Conservation (phyloP, 371 early-diverging fungal genomes). For the Racocetra persica region DNA sequence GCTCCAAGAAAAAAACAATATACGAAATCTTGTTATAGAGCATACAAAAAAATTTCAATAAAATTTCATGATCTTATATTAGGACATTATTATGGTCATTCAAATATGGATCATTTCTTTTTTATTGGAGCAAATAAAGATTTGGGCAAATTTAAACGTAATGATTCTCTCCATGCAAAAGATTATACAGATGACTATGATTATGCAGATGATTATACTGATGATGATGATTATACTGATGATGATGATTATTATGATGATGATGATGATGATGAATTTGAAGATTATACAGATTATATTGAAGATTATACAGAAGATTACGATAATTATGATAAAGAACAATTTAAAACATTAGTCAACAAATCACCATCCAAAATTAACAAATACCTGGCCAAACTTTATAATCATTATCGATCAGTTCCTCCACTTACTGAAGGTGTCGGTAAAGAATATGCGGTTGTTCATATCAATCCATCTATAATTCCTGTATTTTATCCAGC, state of each 20-base stretch:
- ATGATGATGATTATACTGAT: background rate
- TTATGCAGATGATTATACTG: slow-evolving; percentile 39
- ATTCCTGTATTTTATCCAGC: slow-evolving; percentile 79
- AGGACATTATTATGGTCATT: slow-evolving; percentile 82
- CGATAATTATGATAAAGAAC: background rate
- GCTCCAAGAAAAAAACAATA: slow-evolving; percentile 75
- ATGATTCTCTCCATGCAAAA: too few relatives aligned
- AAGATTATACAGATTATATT: background rate
- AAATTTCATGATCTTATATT: slow-evolving; percentile 67
- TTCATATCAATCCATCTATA: slow-evolving; percentile 75
- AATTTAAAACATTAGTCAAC: background rate
- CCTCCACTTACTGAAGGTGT: slow-evolving; percentile 47
- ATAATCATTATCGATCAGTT: slow-evolving; percentile 48
- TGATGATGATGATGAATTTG: background rate
- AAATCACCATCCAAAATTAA: slow-evolving; percentile 1
- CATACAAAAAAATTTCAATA: slow-evolving; percentile 66
- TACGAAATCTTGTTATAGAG: slow-evolving; percentile 63
- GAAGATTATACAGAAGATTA: background rate
- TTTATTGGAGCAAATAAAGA: slow-evolving; percentile 53
- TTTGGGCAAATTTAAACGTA: too few relatives aligned
- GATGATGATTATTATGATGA: background rate
- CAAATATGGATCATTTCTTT: slow-evolving; percentile 81
- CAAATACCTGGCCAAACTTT: slow-evolving; percentile 46
- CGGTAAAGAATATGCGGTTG: slow-evolving; percentile 46
- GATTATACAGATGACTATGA: slow-evolving; percentile 3